A percentile compares a stretch with the other conserved stretches of the same genome.
Evolutionary conservation across 2,329 filamentous ascomycete genomes (phyloP).

Genomic region (Cladosporium sp.): DNA sequence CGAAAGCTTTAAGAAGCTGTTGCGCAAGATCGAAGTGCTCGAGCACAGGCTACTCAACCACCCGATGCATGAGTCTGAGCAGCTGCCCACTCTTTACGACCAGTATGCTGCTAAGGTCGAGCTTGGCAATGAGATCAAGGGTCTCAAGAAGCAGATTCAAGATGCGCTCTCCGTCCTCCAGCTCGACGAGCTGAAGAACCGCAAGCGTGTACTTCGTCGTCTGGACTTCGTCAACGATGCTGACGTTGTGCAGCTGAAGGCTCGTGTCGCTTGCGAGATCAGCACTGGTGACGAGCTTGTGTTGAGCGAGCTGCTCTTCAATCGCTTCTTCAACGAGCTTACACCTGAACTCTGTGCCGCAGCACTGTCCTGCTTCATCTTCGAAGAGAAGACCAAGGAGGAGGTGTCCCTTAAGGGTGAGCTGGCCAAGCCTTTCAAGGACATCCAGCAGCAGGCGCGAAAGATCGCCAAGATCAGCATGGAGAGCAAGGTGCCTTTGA

Average conservation of each 20-base stretch:
- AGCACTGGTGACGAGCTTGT: conserved; percentile 94
- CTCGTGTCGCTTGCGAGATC: conserved; percentile 95
- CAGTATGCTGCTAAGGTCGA: conserved; percentile 80
- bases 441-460: conserved; percentile 81
- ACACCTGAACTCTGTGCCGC: conserved; percentile 82
- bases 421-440: conserved; percentile 76
- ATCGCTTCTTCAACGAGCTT: conserved; percentile 96
- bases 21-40: conserved; percentile 92
- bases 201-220: conserved; percentile 89
- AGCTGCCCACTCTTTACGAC: conserved; percentile 78
- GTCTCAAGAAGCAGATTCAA: conserved; percentile 78
- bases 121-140: conserved; percentile 74
- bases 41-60: conserved; percentile 86
- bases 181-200: conserved; percentile 90
- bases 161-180: conserved; percentile 85
- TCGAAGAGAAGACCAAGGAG: conserved; percentile 90
- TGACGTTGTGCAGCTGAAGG: conserved; percentile 95
- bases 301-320: conserved; percentile 88
- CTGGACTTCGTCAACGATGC: conserved; percentile 93
- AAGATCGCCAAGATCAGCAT: conserved; percentile 89
- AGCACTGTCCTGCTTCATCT: conserved; percentile 89
- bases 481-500: conserved; percentile 89
- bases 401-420: conserved; percentile 70
- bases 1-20: conserved; percentile 85
- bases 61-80: conserved; percentile 84